Evolutionary conservation across 2,329 filamentous ascomycete species (phyloP).

Genomic region (Huntiella bhutanensis): DNA sequence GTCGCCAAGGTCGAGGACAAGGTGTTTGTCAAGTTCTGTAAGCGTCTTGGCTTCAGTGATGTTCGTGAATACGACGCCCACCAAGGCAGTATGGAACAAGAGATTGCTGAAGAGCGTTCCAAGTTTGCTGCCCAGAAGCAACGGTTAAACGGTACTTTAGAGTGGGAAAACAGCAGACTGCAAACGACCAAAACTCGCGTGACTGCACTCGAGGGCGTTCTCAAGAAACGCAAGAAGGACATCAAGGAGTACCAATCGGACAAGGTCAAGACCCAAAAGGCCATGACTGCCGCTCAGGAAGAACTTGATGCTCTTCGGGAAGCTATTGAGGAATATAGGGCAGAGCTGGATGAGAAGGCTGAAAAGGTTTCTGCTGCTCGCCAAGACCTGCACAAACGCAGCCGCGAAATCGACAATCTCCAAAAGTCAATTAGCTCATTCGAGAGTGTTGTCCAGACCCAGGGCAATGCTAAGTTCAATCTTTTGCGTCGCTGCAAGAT

Average conservation of each 20-base stretch:
- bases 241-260: slow-evolving; percentile 52
- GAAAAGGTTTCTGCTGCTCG: slow-evolving; percentile 64
- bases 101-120: slow-evolving; percentile 69
- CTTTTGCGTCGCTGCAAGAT: slow-evolving; percentile 78
- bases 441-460: slow-evolving; percentile 75
- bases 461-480: slow-evolving; percentile 65
- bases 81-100: slow-evolving; percentile 80
- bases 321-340: slow-evolving; percentile 48
- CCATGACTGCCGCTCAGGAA: slow-evolving; percentile 52
- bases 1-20: slow-evolving; percentile 74
- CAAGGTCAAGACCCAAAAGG: slow-evolving; percentile 55
- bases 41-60: slow-evolving; percentile 65
- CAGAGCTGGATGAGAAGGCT: slow-evolving; percentile 47
- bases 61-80: slow-evolving; percentile 88
- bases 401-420: slow-evolving; percentile 57
- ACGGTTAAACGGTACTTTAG: slow-evolving; percentile 43
- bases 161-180: slow-evolving; percentile 35
- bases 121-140: slow-evolving; percentile 75
- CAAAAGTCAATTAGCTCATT: slow-evolving; percentile 57
- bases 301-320: slow-evolving; percentile 62
- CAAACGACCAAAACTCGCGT: slow-evolving; percentile 49
- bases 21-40: slow-evolving; percentile 72
- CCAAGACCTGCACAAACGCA: slow-evolving; percentile 63
- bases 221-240: slow-evolving; percentile 46
- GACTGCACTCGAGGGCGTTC: slow-evolving; percentile 44